A percentile compares a stretch with the other conserved stretches of the same genome.
Conservation (phyloP, 371 early-diverging fungal genomes). For the Funneliformis caledonium region DNA sequence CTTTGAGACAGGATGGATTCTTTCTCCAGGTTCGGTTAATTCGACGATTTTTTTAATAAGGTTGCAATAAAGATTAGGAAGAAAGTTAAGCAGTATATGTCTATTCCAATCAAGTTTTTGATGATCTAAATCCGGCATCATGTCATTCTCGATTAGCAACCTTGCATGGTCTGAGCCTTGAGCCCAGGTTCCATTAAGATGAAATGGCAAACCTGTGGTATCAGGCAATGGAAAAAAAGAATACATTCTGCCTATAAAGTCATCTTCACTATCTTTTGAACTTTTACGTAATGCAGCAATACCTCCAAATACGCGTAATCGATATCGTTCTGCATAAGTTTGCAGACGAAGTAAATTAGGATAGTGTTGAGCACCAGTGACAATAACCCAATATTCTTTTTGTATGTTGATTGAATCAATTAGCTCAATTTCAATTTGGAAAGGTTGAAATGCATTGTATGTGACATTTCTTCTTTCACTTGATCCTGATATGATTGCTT, state of each 20-base stretch:
- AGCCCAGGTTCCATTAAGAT: constrained; percentile 48
- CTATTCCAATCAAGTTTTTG: constrained; percentile 11
- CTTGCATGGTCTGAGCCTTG: constrained; percentile 44
- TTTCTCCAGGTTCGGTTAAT: no score
- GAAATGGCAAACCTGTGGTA: constrained; percentile 40
- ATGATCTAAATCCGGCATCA: not conserved
- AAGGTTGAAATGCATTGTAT: not conserved
- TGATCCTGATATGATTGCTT: not conserved
- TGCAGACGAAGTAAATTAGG: not conserved
- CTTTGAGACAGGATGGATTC: no score
- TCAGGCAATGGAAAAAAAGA: constrained; percentile 44
- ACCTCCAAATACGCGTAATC: not conserved
- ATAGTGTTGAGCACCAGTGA: not conserved
- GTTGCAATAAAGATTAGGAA: not conserved
- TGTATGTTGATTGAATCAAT: not conserved
- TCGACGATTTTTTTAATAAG: constrained; percentile 18
- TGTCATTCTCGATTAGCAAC: not conserved
- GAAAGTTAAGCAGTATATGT: not conserved
- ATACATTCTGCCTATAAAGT: constrained; percentile 38
- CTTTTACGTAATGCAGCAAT: not conserved
- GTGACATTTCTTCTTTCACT: constrained; percentile 27
- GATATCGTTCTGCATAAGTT: constrained; percentile 5
- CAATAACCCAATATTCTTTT: not conserved
- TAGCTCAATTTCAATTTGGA: not conserved
- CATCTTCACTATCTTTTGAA: no score